Conservation (phyloP, 306 rosid genomes). For the Cicer chorassanicum region DNA sequence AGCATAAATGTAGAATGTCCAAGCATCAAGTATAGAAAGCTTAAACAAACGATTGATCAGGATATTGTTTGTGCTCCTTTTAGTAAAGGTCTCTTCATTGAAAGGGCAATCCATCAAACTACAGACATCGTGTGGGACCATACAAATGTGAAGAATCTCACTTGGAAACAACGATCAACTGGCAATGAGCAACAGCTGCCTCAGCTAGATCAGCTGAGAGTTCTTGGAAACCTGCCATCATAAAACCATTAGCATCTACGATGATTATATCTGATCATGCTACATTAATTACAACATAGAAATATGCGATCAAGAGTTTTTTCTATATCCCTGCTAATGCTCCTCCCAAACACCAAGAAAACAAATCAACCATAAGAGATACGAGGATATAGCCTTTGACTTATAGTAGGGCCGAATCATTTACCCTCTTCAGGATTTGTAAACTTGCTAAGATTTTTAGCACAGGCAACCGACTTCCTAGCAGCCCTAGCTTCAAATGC, state of each 20-base stretch:
- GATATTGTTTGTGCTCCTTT: conserved; percentile 20
- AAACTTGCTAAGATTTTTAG: conserved; percentile 73
- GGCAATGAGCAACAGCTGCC: conserved; percentile 92
- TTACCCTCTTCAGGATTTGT: conserved; percentile 84
- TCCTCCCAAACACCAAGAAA: conserved; percentile 29
- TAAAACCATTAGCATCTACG: conserved; percentile 22
- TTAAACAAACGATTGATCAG: conserved; percentile 7
- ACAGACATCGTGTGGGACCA: conserved; percentile 6
- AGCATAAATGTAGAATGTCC: conserved; percentile 18
- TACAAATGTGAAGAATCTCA: conserved; percentile 52
- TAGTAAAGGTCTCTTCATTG: conserved; percentile 3
- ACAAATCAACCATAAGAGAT: conserved; percentile 22
- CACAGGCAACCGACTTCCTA: conserved; percentile 75
- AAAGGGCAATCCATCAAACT: conserved; percentile 16
- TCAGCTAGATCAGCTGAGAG: conserved; percentile 71
- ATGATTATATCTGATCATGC: conserved; percentile 21
- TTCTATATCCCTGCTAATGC: neutral
- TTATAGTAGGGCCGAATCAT: conserved; percentile 32
- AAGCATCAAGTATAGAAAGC: conserved; percentile 7
- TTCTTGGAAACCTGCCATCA: conserved; percentile 75
- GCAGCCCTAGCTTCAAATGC: conserved; percentile 87
- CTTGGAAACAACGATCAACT: conserved; percentile 92
- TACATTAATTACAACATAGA: conserved; percentile 8
- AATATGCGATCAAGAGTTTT: neutral
- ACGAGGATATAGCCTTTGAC: conserved; percentile 28